phyloP scores from a whole-genome alignment of 306 rosid genomes.

The Pyrus communis region DNA sequence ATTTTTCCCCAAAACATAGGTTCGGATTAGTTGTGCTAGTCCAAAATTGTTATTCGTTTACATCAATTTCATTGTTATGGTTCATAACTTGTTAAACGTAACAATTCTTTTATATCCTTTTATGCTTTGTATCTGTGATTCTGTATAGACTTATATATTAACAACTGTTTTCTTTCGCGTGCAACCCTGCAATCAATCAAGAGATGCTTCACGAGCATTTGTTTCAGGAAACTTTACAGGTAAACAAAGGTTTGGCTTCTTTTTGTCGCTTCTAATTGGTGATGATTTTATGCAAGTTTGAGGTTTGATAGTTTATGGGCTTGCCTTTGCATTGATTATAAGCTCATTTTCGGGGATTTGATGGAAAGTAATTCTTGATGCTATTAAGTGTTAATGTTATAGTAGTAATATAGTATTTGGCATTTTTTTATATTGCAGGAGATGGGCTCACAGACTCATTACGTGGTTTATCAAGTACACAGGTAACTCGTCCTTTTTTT shows the following conservation, averaged over 20 bases:
- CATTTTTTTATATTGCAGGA: conserved; percentile 37
- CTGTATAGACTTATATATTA: neutral
- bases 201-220: conserved; percentile 98
- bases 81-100: neutral
- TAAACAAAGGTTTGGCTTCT: conserved; percentile 9
- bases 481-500: conserved; percentile 36
- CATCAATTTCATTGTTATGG: no score
- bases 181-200: conserved; percentile 14
- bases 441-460: conserved; percentile 86
- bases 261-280: neutral
- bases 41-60: neutral
- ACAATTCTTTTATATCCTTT: no score
- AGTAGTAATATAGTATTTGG: neutral
- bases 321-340: neutral
- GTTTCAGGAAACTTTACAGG: conserved; percentile 98
- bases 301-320: neutral
- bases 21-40: neutral
- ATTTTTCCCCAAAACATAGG: neutral
- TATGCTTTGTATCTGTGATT: neutral
- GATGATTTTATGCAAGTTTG: neutral
- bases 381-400: neutral
- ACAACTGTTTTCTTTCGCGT: conserved; percentile 7
- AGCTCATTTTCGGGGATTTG: neutral
- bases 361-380: neutral
- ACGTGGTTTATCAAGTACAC: conserved; percentile 70